Evolutionary conservation across 768 basidiomycete species (phyloP).

Genomic region (Tulasnella sp.): DNA sequence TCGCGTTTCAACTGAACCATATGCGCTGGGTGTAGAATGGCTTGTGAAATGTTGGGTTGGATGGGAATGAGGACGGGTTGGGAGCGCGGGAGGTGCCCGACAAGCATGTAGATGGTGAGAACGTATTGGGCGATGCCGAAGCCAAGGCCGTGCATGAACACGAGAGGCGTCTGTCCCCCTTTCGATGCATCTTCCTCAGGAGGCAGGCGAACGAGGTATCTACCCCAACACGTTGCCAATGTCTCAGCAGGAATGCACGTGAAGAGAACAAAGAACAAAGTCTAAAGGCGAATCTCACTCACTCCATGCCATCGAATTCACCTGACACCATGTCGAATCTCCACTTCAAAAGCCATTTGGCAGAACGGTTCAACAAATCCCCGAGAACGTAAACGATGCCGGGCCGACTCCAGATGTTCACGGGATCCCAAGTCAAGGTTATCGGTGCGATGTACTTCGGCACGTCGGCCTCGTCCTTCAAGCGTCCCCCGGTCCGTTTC

Average conservation of each 20-base stretch:
- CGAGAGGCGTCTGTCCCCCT: conserved; percentile 49
- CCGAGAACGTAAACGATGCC: conserved; percentile 36
- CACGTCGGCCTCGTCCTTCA: conserved; percentile 39
- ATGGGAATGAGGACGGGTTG: conserved; percentile 66
- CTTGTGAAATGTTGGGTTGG: conserved; percentile 79
- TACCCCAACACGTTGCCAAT: conserved; percentile 23
- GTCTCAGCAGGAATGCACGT: not conserved
- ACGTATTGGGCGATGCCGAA: conserved; percentile 65
- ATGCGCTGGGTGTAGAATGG: conserved; percentile 65
- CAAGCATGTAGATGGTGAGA: conserved; percentile 48
- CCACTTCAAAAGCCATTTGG: conserved; percentile 36
- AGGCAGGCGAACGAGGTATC: conserved; percentile 63
- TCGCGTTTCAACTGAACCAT: conserved; percentile 55
- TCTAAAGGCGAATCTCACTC: conserved; percentile 22
- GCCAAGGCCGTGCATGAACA: conserved; percentile 84
- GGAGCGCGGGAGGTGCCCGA: conserved; percentile 36
- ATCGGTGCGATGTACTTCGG: conserved; percentile 42
- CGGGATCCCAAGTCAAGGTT: conserved; percentile 64
- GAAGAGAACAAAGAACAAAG: not conserved
- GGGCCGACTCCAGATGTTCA: conserved; percentile 58
- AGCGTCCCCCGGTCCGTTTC: conserved; percentile 51
- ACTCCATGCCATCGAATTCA: conserved; percentile 58
- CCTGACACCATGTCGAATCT: conserved; percentile 35
- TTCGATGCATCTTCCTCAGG: conserved; percentile 49
- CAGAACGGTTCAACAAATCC: conserved; percentile 35